Conservation (phyloP, 169 alveolate species). For the Plasmodium ovale region DNA sequence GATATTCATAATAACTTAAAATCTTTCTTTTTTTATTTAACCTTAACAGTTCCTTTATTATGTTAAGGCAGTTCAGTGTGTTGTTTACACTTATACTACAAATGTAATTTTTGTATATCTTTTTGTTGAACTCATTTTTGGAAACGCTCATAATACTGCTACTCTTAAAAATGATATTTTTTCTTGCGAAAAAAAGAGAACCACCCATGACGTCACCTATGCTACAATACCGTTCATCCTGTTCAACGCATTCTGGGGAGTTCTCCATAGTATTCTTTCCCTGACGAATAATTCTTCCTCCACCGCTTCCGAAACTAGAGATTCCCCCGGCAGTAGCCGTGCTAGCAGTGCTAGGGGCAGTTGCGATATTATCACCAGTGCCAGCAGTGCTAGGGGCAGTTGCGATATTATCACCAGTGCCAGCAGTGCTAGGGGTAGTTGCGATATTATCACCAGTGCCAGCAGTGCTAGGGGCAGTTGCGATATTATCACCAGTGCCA, state of each 20-base stretch:
- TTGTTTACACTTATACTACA: slow-evolving; percentile 73
- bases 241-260: neutral
- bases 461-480: neutral
- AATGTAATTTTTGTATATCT: slow-evolving; percentile 54
- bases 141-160: slow-evolving; percentile 27
- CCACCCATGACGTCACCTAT: neutral
- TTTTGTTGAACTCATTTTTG: slow-evolving; percentile 24
- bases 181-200: slow-evolving; percentile 26
- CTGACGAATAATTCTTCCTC: neutral
- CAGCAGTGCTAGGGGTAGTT: too few species aligned
- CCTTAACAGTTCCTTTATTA: slow-evolving; percentile 51
- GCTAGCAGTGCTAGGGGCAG: too few species aligned
- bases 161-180: slow-evolving; percentile 17
- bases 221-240: neutral
- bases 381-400: neutral
- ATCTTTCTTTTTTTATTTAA: slow-evolving; percentile 35
- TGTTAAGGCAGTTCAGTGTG: slow-evolving; percentile 54
- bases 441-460: neutral
- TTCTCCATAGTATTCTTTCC: neutral
- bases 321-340: neutral
- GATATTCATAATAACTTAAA: slow-evolving; percentile 17
- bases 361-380: neutral
- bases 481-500: neutral
- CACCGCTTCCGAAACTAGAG: neutral
- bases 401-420: neutral